phyloP scores from a whole-genome alignment of 768 basidiomycete genomes.

The Russula lepida region DNA sequence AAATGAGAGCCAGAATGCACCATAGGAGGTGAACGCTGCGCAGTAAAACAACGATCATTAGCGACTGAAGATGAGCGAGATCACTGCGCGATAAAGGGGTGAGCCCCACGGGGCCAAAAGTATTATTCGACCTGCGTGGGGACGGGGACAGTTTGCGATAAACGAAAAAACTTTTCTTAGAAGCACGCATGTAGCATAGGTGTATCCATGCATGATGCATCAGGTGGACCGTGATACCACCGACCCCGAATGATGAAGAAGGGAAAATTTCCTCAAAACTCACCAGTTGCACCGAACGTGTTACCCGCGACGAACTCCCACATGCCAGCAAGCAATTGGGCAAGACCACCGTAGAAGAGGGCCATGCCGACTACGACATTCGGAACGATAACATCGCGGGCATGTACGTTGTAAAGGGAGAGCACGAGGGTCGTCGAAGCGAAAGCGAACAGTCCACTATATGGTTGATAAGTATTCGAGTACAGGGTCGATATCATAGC shows the following conservation, averaged over 20 bases:
- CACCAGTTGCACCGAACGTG: conserved; percentile 63
- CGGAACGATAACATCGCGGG: conserved; percentile 44
- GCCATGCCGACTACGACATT: conserved; percentile 86
- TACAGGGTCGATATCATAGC: conserved; percentile 37
- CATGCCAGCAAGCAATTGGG: conserved; percentile 83
- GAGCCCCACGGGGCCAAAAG: no score
- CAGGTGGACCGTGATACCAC: no score
- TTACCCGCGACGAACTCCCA: conserved; percentile 57
- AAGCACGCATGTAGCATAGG: no score
- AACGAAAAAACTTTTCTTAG: no score
- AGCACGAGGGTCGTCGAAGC: conserved; percentile 77
- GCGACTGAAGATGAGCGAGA: no score
- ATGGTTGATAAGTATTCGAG: conserved; percentile 31
- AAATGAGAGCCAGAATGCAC: conserved; percentile 85
- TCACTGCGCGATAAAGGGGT: no score
- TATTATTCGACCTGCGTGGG: no score
- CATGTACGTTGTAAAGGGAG: conserved; percentile 60
- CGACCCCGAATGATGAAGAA: no score
- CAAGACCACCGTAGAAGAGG: conserved; percentile 73
- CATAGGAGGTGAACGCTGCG: conserved; percentile 72
- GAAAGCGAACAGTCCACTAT: conserved; percentile 64
- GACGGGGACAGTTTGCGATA: no score
- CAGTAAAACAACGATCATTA: neutral
- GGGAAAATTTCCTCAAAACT: conserved; percentile 24
- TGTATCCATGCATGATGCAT: no score